These are phyloP conservation scores for Lactarius hengduanensis DNA, from an alignment of 768 basidiomycete species.

Conservation along the genomic window DNA sequence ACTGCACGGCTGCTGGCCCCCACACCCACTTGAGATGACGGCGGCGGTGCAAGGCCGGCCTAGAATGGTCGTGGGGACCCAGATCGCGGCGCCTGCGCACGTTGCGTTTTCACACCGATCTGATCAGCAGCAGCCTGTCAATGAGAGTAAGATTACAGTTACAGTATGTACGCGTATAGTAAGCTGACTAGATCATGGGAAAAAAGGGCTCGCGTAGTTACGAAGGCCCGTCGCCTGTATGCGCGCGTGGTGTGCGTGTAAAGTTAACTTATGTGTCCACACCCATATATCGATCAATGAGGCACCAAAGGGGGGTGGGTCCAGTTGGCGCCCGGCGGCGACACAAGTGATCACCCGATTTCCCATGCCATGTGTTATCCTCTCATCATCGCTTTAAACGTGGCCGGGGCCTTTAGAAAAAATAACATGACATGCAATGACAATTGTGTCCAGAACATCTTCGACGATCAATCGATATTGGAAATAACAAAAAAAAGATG, in stretches of 20 bases:
- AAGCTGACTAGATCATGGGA: background rate
- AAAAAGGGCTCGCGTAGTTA: background rate
- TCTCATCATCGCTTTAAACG: background rate
- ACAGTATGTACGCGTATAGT: conserved; percentile 4
- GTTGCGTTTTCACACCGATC: background rate
- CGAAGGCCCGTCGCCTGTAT: background rate
- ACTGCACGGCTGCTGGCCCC: background rate
- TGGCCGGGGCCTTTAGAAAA: conserved; percentile 8
- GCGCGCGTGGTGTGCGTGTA: background rate
- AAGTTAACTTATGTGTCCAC: conserved; percentile 1
- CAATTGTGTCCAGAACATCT: conserved; percentile 8
- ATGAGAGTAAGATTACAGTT: background rate
- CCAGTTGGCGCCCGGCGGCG: background rate
- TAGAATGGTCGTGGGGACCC: background rate
- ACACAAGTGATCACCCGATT: conserved; percentile 2
- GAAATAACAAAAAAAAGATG: background rate
- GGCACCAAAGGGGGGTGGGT: conserved; percentile 3
- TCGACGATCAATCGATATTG: conserved; percentile 15
- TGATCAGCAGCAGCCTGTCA: background rate
- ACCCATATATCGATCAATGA: background rate
- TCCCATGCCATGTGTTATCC: background rate
- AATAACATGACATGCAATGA: background rate
- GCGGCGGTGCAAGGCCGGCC: background rate
- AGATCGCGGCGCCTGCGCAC: conserved; percentile 1
- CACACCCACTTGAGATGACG: background rate